A percentile compares a stretch with the other conserved stretches of the same genome.
These are phyloP conservation scores for Pinus tabuliformis DNA, from an alignment of 75 land plant genomes.

Conservation along the genomic window DNA sequence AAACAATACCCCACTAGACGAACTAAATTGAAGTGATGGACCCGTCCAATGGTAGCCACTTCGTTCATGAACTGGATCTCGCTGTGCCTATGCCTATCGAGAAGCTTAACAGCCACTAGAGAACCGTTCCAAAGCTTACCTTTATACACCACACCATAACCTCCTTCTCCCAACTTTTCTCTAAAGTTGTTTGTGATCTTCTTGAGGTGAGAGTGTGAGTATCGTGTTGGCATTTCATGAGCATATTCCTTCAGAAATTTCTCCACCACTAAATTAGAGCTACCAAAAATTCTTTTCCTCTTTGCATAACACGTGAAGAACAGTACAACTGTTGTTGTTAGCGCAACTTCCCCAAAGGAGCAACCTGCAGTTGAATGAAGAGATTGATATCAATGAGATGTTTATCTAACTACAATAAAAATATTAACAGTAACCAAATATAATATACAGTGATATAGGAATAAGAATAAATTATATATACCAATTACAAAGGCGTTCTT, in stretches of 20 bases:
- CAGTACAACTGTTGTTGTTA: too few relatives aligned
- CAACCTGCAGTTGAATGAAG: too few relatives aligned
- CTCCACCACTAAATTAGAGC: neutral
- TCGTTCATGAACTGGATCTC: conserved; percentile 29
- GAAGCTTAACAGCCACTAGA: conserved; percentile 23
- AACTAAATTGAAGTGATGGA: conserved; percentile 33
- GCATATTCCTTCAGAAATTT: neutral
- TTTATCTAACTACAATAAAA: too few relatives aligned
- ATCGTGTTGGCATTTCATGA: neutral
- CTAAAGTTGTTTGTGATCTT: conserved; percentile 18
- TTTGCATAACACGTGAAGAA: too few relatives aligned
- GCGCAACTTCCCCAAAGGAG: too few relatives aligned
- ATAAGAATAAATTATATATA: too few relatives aligned
- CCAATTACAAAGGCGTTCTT: too few relatives aligned
- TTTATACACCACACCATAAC: conserved; percentile 26
- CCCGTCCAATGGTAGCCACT: conserved; percentile 24
- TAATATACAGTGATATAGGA: too few relatives aligned
- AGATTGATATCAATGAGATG: too few relatives aligned
- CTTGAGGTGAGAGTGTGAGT: conserved; percentile 15
- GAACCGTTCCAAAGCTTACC: conserved; percentile 16
- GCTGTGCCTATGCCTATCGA: conserved; percentile 12
- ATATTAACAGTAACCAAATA: too few relatives aligned
- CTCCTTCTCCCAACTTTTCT: conserved; percentile 23
- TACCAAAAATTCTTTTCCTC: too few relatives aligned
- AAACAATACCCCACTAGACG: conserved; percentile 28